Evolutionary conservation across 257 asterid genomes (phyloP).

Genomic region (Solanum medicagineum): DNA sequence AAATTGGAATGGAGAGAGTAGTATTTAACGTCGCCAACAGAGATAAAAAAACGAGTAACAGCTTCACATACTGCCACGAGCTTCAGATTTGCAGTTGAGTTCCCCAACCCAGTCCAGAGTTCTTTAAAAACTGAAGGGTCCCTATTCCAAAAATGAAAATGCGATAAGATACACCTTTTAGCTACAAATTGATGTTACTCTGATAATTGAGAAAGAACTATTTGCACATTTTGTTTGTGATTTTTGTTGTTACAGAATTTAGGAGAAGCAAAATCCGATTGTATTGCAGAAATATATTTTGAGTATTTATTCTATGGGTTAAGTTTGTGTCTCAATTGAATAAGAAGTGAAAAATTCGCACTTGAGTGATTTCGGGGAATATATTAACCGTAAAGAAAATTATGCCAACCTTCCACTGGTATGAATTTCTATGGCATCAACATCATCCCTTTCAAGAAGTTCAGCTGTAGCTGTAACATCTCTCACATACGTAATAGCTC

Average conservation of each 20-base stretch:
- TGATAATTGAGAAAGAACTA: not conserved
- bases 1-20: not conserved
- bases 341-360: not conserved
- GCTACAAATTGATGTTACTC: not conserved
- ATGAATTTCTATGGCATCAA: conserved; percentile 89
- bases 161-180: conserved; percentile 3
- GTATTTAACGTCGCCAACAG: not conserved
- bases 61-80: conserved; percentile 69
- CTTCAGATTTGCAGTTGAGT: conserved; percentile 45
- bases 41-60: not conserved
- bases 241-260: not conserved
- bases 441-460: conserved; percentile 47
- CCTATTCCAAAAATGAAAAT: conserved; percentile 22
- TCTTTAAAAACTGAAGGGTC: conserved; percentile 33
- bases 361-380: not conserved
- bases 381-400: not conserved
- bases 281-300: not conserved
- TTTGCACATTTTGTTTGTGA: not conserved
- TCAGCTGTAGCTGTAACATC: conserved; percentile 64
- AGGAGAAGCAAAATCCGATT: not conserved
- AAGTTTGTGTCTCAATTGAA: not conserved
- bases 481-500: conserved; percentile 49
- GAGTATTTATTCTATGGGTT: not conserved
- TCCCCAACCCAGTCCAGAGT: conserved; percentile 71
- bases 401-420: conserved; percentile 70